These are phyloP conservation scores for Plasmodium inui DNA, from an alignment of 169 alveolate genomes.

Conservation along the genomic window DNA sequence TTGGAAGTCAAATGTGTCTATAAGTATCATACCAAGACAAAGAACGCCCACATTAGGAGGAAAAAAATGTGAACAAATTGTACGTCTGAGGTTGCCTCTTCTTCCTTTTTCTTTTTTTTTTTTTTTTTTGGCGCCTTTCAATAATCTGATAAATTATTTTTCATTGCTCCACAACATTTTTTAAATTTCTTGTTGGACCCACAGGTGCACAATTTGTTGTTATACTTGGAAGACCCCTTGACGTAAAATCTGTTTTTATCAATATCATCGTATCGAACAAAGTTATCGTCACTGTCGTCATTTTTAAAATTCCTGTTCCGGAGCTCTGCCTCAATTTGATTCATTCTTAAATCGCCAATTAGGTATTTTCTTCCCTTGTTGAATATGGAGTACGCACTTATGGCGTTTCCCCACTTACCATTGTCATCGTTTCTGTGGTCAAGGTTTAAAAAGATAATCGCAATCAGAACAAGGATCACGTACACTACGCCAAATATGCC, in stretches of 20 bases:
- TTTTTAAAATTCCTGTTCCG: conserved; percentile 20
- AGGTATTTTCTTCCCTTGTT: conserved; percentile 45
- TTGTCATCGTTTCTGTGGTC: background rate
- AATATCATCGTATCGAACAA: conserved; percentile 46
- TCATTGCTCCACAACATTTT: conserved; percentile 51
- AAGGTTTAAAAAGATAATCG: conserved; percentile 41
- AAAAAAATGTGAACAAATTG: background rate
- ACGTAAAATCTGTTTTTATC: conserved; percentile 27
- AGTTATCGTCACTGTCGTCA: conserved; percentile 38
- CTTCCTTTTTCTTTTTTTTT: background rate
- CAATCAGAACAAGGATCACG: conserved; percentile 34
- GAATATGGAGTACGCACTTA: conserved; percentile 58
- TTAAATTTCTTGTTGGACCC: conserved; percentile 63
- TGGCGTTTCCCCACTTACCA: background rate
- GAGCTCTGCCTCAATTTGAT: conserved; percentile 57
- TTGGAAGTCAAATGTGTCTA: background rate
- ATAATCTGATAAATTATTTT: conserved; percentile 27
- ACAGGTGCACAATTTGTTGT: conserved; percentile 56
- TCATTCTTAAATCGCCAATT: conserved; percentile 63
- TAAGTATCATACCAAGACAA: background rate
- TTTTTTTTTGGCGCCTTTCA: background rate
- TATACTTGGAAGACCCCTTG: conserved; percentile 66
- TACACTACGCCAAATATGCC: conserved; percentile 41
- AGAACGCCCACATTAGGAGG: background rate
- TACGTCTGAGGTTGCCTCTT: background rate